A percentile compares a stretch with the other conserved stretches of the same genome.
These are phyloP conservation scores for Pleurotus ostreatus DNA, from an alignment of 768 basidiomycete species.

Conservation along the genomic window DNA sequence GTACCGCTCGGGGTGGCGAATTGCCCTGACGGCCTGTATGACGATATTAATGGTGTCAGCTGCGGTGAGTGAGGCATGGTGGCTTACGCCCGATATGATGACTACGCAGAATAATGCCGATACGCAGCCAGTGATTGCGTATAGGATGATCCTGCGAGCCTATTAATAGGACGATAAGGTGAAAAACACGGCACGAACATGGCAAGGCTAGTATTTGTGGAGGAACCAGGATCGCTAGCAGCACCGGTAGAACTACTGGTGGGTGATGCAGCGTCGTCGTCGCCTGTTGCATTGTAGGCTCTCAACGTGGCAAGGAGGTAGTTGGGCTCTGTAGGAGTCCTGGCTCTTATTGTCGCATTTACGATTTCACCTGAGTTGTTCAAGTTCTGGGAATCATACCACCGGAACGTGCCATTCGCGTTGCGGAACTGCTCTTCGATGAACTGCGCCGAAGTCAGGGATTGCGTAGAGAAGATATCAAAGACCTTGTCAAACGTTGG, in stretches of 20 bases:
- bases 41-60: constrained; percentile 10
- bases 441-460: constrained; percentile 48
- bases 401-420: constrained; percentile 45
- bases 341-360: constrained; percentile 35
- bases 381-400: constrained; percentile 59
- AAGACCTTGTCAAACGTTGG: constrained; percentile 66
- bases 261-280: constrained; percentile 16
- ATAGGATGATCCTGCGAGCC: constrained; percentile 66
- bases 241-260: constrained; percentile 18
- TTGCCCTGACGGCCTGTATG: constrained; percentile 67
- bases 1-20: constrained; percentile 89
- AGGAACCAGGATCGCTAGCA: not conserved
- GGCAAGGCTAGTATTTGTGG: constrained; percentile 57
- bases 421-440: constrained; percentile 50
- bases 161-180: constrained; percentile 7
- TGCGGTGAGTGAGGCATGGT: not conserved
- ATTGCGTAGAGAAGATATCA: constrained; percentile 74
- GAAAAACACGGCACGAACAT: constrained; percentile 48
- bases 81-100: constrained; percentile 74
- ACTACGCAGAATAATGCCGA: constrained; percentile 82
- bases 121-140: constrained; percentile 86
- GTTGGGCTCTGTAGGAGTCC: constrained; percentile 42
- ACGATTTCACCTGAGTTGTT: constrained; percentile 49
- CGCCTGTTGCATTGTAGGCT: constrained; percentile 56
- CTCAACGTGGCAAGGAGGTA: constrained; percentile 71